Base-by-base conservation (phyloP, 2,329 filamentous ascomycete species). In the Ascomycota sp. region DNA sequence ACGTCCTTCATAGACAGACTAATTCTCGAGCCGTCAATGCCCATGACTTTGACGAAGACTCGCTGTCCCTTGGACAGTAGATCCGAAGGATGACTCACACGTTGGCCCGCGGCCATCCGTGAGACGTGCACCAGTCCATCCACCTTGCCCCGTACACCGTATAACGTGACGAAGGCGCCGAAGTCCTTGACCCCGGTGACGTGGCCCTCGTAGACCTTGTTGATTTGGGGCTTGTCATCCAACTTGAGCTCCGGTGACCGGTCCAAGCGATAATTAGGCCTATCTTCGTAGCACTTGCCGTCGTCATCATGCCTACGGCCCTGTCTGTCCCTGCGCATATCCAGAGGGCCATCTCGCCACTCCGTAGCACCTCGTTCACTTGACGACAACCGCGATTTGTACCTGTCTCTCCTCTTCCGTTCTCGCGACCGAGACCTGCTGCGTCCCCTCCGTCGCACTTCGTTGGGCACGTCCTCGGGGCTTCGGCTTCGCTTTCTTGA, bases 1-100 rank as follows among this genome's bases (percentile, higher is more conserved):
- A 94, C 85, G 36, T 94, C 86, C 46, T 93, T 93, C 85, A 98
- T 94, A 0, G 85, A 93, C 5, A 98, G 56, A 0, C 83, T 85
- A 42, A 95, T 75, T 20, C 80, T 68, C 31, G 62, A 70, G 4
- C 77, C 75, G 44, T 95, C 79, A 31, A 93, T 74, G 45, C 79
- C 93, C 43, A 77, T 62, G 17, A 98, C 76, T 50, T 98, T 98
- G 42, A 95, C 81, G 50, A 89, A 92, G 31, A 98, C 82, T 2
- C 69, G 57, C 47, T 95, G 85, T 5, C 78, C 80, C 35, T 69
- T 66, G 3, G 75, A 67, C 4, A 98, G 63, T 1, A 98, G 56
- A 46, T 98, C 89, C 0, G 81, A 83, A 0, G 89, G 89, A 47
- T 95, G 81, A 38, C 86, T 89, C 25, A 98, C 79, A 28, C 89